Conservation (phyloP, 2,329 filamentous ascomycete genomes). For the Harringtonia lauricola region DNA sequence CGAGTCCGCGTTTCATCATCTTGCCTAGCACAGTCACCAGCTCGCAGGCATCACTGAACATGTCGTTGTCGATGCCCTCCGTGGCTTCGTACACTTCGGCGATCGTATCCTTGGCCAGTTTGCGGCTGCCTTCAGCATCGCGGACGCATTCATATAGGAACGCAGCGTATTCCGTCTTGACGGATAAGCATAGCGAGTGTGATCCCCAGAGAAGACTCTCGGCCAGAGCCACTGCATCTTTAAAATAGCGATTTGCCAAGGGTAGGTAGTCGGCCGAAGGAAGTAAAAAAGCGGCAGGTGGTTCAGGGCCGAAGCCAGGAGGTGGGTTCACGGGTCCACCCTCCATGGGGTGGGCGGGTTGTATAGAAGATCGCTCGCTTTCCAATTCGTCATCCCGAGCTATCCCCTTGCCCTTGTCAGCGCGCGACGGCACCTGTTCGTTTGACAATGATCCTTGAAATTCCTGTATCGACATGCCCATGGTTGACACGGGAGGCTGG, state of each 20-base stretch:
- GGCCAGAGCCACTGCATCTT: constrained; percentile 63
- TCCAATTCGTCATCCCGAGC: constrained; percentile 26
- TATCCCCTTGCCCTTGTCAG: constrained; percentile 38
- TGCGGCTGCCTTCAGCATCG: constrained; percentile 64
- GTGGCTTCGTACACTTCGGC: constrained; percentile 83
- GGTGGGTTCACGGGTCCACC: constrained; percentile 48
- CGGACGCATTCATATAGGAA: constrained; percentile 91
- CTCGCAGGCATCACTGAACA: constrained; percentile 85
- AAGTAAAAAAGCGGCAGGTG: constrained; percentile 64
- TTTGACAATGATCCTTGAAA: constrained; percentile 21
- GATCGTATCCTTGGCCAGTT: constrained; percentile 71
- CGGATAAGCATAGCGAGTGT: constrained; percentile 77
- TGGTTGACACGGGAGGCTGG: constrained; percentile 61
- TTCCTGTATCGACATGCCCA: constrained; percentile 41
- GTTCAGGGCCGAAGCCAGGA: constrained; percentile 38
- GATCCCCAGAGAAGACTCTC: constrained; percentile 72
- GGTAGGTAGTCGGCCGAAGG: constrained; percentile 73
- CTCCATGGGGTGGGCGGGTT: constrained; percentile 39
- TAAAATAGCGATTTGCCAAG: constrained; percentile 70
- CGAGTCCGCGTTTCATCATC: constrained; percentile 48
- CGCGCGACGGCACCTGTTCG: constrained; percentile 22
- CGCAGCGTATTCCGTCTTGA: constrained; percentile 85
- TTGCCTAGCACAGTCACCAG: constrained; percentile 76
- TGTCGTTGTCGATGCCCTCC: constrained; percentile 90
- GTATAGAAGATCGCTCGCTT: constrained; percentile 30